A percentile compares a stretch with the other conserved stretches of the same genome.
Conservation (phyloP, 2,329 filamentous ascomycete species). For the Diaporthe sp. region DNA sequence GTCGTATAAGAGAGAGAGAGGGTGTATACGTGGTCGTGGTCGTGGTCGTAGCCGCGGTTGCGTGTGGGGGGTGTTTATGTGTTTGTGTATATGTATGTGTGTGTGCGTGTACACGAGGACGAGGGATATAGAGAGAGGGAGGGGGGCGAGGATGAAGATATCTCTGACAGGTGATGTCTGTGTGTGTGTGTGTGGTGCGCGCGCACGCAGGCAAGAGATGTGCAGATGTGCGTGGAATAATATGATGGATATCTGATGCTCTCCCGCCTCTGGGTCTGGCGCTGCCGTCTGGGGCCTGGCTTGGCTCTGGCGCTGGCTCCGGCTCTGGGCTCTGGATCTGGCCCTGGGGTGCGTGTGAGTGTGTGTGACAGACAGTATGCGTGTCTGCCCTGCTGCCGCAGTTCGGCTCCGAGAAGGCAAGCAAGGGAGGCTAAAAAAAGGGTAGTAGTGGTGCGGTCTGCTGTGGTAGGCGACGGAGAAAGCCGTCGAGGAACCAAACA, state of each 20-base stretch:
- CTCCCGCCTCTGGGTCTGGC: conserved; percentile 20
- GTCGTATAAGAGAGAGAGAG: neutral
- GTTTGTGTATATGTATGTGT: neutral
- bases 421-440: conserved; percentile 31
- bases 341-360: conserved; percentile 1
- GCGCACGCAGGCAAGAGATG: conserved; percentile 7
- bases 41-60: no score
- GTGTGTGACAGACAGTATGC: neutral
- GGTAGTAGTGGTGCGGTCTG: conserved; percentile 13
- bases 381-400: conserved; percentile 2
- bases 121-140: neutral
- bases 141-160: neutral
- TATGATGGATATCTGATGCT: conserved; percentile 29
- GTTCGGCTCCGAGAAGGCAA: conserved; percentile 32
- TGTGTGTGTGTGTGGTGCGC: neutral
- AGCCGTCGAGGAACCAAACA: conserved; percentile 9
- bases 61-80: neutral
- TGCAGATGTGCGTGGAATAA: conserved; percentile 27
- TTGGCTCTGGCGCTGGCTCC: neutral
- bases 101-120: neutral
- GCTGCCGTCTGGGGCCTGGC: conserved; percentile 10
- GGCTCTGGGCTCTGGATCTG: neutral
- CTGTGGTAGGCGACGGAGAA: conserved; percentile 25
- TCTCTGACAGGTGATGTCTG: conserved; percentile 3
- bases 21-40: neutral